phyloP scores from a whole-genome alignment of 306 rosid genomes.

The Quercus gilva region DNA sequence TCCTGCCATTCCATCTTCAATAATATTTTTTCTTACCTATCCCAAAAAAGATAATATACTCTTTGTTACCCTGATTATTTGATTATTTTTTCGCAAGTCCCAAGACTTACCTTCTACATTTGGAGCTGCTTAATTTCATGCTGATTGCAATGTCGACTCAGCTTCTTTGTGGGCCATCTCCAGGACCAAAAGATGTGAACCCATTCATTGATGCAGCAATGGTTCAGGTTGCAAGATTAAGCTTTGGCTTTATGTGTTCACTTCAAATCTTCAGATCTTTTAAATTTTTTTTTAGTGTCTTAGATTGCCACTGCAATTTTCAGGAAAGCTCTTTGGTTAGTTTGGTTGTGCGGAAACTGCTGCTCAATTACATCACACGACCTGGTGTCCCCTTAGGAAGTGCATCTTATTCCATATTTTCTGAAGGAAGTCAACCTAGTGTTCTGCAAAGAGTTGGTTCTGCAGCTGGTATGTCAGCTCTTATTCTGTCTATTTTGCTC shows the following conservation, averaged over 20 bases:
- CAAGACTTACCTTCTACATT: constrained; percentile 64
- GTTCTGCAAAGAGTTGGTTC: constrained; percentile 94
- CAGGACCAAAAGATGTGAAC: constrained; percentile 73
- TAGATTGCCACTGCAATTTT: constrained; percentile 32
- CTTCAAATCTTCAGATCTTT: constrained; percentile 7
- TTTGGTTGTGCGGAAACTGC: constrained; percentile 66
- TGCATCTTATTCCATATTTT: constrained; percentile 64
- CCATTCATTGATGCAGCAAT: constrained; percentile 93
- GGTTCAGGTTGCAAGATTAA: constrained; percentile 71
- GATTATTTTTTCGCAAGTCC: constrained; percentile 38
- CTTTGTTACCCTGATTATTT: constrained; percentile 37
- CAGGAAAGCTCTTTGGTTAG: constrained; percentile 80
- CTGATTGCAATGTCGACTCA: constrained; percentile 93
- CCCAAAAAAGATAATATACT: neutral
- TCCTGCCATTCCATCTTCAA: no score
- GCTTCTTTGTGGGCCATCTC: constrained; percentile 96
- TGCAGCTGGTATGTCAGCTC: constrained; percentile 72
- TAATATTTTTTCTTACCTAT: no score
- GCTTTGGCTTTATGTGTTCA: constrained; percentile 23
- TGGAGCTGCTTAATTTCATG: constrained; percentile 95
- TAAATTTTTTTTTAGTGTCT: constrained; percentile 23
- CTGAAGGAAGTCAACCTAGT: constrained; percentile 81
- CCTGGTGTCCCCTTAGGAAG: constrained; percentile 48
- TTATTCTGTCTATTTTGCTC: neutral
- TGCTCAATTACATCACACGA: constrained; percentile 62